Evolutionary conservation across 805 yeast genomes (phyloP).

Genomic region (Kuraishia capsulata): DNA sequence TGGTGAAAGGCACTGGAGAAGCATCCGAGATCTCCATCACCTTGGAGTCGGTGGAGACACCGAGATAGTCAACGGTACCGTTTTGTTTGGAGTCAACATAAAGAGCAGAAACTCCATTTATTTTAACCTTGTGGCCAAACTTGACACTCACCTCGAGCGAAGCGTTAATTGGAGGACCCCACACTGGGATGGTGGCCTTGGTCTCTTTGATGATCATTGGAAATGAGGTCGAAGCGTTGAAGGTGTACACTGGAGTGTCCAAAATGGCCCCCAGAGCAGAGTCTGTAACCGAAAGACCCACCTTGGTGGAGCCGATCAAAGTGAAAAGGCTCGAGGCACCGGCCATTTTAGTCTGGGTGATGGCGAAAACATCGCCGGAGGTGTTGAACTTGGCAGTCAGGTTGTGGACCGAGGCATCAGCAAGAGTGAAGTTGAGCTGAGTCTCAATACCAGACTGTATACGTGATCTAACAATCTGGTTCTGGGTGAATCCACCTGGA

Average conservation of each 20-base stretch:
- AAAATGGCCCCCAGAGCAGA: background rate
- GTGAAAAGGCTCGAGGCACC: slow-evolving; percentile 6
- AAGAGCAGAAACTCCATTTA: slow-evolving; percentile 1
- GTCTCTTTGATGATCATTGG: slow-evolving; percentile 8
- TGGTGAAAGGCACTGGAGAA: slow-evolving; percentile 7
- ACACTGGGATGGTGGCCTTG: slow-evolving; percentile 6
- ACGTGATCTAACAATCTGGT: slow-evolving; percentile 13
- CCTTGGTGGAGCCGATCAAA: slow-evolving; percentile 4
- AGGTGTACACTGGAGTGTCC: slow-evolving; percentile 5
- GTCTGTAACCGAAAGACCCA: slow-evolving; percentile 5
- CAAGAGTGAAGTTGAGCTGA: slow-evolving; percentile 17
- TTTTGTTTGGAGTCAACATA: slow-evolving; percentile 6
- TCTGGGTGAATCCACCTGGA: slow-evolving; percentile 14
- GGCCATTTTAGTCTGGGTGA: slow-evolving; percentile 8
- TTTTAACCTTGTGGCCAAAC: slow-evolving; percentile 2
- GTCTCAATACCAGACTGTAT: slow-evolving; percentile 11
- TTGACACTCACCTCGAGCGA: slow-evolving; percentile 5
- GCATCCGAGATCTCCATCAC: slow-evolving; percentile 2
- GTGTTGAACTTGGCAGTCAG: slow-evolving; percentile 11
- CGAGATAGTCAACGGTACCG: slow-evolving; percentile 6
- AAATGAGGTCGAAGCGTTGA: slow-evolving; percentile 6
- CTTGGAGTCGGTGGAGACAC: slow-evolving; percentile 5
- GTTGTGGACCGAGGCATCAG: slow-evolving; percentile 12
- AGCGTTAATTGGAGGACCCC: slow-evolving; percentile 6
- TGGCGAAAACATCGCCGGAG: slow-evolving; percentile 8